Base-by-base conservation (phyloP, 2,329 filamentous ascomycete genomes). In the Hymenoscyphus linearis region DNA sequence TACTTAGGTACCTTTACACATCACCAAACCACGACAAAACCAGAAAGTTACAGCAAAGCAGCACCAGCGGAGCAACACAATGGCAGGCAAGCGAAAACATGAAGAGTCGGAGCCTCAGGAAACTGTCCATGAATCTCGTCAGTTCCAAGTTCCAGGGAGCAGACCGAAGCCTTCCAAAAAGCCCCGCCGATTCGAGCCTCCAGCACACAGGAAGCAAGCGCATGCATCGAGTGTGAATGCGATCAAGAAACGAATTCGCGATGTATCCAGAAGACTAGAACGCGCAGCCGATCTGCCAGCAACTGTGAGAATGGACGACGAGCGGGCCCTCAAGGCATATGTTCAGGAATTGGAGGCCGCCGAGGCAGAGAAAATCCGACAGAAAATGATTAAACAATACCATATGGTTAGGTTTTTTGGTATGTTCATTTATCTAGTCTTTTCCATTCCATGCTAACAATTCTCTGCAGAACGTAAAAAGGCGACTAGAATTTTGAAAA, bases 371-470 rank as follows among this genome's bases (percentile, higher is more conserved):
- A 86, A 85, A 75, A 81, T 80, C 71, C 81, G 85, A 66, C 81
- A 81, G 68, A 80, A 85, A 62, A 90, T 93, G 83, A 91, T 93
- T 64, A 80, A 80, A 57, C 89, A 87, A 73, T 95, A 92, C 69
- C 90, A 93, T 73, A 93, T 91, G 83, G 85, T 93, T 57, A 80
- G 90, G 31, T 95, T 95, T 73, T 93, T 93, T 74, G 90, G 90
- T 89, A 78, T 57, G 81, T 69, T 4, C 57, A 2, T 56, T 57
- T 7, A 7, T 9, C 18, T 10, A 26, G 25, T 5, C 13, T 25
- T n/a, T 16, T 40, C 14, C 47, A n/a, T 9, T 57, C 10, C 26
- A 22, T 37, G 2, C 26, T 37, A 25, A 34, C 12, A 7, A 10
- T n/a, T 18, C 26, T n/a, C 12, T 37, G 34, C 64, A 89, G 87